Evolutionary conservation across 306 rosid species (phyloP).

Genomic region (Trifolium subterraneum): DNA sequence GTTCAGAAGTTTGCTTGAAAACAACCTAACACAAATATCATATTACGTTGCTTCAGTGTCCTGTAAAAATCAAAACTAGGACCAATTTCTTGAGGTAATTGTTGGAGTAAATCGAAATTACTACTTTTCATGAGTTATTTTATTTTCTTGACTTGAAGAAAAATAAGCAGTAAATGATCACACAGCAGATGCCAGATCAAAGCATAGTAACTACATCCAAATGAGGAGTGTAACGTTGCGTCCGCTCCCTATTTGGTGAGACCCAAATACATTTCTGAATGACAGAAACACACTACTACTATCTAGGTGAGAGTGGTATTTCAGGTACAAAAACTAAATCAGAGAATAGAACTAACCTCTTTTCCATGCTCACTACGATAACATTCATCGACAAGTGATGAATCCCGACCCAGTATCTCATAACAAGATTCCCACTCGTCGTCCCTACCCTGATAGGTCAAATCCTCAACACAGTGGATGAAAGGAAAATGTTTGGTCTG

Average conservation of each 20-base stretch:
- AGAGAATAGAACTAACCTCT: constrained; percentile 61
- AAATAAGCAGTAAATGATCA: too few species aligned
- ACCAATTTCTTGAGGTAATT: too few species aligned
- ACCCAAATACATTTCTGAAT: too few species aligned
- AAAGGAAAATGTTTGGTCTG: constrained; percentile 82
- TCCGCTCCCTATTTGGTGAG: too few species aligned
- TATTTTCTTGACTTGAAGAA: too few species aligned
- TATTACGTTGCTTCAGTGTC: neutral
- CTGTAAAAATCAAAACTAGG: neutral
- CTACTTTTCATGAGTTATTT: too few species aligned
- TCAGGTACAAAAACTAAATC: constrained; percentile 5
- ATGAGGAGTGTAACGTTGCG: too few species aligned
- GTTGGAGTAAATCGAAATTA: too few species aligned
- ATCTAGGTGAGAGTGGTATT: too few species aligned
- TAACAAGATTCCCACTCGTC: constrained; percentile 75
- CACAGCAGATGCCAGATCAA: too few species aligned
- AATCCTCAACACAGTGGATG: constrained; percentile 70
- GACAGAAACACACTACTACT: too few species aligned
- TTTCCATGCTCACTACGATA: constrained; percentile 64
- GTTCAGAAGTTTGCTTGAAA: too few species aligned
- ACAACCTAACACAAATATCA: constrained; percentile 16
- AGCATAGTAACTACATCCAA: neutral
- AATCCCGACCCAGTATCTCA: constrained; percentile 65
- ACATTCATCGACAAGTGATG: constrained; percentile 65
- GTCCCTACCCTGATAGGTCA: constrained; percentile 45